Evolutionary conservation across 2,329 filamentous ascomycete genomes (phyloP).

Genomic region (Penicillium rolfsii): DNA sequence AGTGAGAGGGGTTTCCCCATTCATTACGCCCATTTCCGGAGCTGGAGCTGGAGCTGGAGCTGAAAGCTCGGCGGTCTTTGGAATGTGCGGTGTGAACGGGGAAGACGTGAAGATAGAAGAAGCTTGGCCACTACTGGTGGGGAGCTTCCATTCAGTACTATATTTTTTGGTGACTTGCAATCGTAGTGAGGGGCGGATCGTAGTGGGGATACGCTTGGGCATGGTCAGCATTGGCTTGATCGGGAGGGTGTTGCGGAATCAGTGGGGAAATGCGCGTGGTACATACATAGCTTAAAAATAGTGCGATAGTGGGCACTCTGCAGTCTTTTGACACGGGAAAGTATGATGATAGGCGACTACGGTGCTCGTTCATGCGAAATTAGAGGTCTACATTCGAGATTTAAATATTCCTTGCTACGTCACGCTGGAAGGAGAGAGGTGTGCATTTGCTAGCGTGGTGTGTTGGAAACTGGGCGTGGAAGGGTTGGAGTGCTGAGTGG

Average conservation of each 20-base stretch:
- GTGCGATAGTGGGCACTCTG: not conserved
- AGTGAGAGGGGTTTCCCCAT: not conserved
- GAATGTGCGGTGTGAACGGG: not conserved
- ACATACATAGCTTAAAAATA: not conserved
- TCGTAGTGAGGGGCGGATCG: not conserved
- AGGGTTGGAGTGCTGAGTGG: conserved; percentile 2
- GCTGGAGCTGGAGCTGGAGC: not conserved
- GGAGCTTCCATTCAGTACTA: no score
- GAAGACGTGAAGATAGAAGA: not conserved
- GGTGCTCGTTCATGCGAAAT: not conserved
- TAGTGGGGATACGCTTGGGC: not conserved
- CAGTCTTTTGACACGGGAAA: not conserved
- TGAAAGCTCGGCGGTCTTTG: not conserved
- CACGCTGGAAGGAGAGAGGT: not conserved
- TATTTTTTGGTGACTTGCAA: no score
- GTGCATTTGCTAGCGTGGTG: not conserved
- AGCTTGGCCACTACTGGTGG: not conserved
- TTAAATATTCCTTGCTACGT: not conserved
- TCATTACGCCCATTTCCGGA: not conserved
- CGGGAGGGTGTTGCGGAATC: not conserved
- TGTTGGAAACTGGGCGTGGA: not conserved
- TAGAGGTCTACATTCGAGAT: not conserved
- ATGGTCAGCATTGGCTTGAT: not conserved
- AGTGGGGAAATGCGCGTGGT: not conserved
- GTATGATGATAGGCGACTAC: no score